phyloP scores from a whole-genome alignment of 75 land plant species.

The Isoetes taiwanensis region DNA sequence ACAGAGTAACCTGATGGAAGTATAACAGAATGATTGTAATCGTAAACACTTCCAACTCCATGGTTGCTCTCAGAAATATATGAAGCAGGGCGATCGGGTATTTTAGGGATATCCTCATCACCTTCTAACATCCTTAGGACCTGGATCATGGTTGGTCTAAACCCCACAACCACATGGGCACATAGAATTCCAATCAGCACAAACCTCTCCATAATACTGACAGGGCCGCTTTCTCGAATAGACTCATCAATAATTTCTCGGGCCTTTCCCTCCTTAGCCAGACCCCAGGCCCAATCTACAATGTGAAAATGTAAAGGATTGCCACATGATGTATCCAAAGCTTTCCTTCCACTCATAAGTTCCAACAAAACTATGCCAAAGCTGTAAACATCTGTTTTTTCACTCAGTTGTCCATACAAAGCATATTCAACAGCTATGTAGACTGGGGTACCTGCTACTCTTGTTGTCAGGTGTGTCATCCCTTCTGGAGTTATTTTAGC shows the following conservation, averaged over 20 bases:
- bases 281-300: conserved; percentile 30
- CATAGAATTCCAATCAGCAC: conserved; percentile 34
- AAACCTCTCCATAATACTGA: conserved; percentile 25
- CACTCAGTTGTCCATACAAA: conserved; percentile 43
- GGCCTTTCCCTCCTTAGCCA: conserved; percentile 18
- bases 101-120: conserved; percentile 12
- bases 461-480: conserved; percentile 54
- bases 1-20: too few relatives aligned
- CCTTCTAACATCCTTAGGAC: conserved; percentile 25
- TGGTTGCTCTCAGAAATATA: conserved; percentile 2
- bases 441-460: conserved; percentile 72
- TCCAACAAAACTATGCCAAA: conserved; percentile 47
- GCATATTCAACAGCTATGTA: conserved; percentile 77
- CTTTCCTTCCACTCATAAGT: conserved; percentile 45
- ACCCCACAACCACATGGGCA: conserved; percentile 27
- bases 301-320: not conserved
- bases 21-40: too few relatives aligned
- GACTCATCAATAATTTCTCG: conserved; percentile 12
- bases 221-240: conserved; percentile 9
- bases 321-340: conserved; percentile 12
- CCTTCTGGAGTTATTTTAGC: conserved; percentile 53
- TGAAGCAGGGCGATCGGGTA: conserved; percentile 26
- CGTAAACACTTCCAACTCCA: too few relatives aligned
- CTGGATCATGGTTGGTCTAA: conserved; percentile 27
- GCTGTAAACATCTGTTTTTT: conserved; percentile 48